Evolutionary conservation across 2,329 filamentous ascomycete genomes (phyloP).

Genomic region (Claviceps africana): DNA sequence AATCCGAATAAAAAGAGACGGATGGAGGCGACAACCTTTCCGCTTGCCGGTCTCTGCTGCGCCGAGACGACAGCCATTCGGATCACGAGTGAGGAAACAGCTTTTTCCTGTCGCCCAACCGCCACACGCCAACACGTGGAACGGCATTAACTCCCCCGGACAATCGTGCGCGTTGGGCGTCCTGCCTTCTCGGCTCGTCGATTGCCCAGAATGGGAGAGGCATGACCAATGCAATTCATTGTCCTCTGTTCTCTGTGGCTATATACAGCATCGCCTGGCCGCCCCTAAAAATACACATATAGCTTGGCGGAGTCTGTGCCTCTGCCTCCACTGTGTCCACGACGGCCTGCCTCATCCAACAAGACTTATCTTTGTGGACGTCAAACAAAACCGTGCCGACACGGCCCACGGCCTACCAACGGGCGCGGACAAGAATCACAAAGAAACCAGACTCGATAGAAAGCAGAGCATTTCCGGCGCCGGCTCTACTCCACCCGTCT

Average conservation of each 20-base stretch:
- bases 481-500: neutral
- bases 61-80: neutral
- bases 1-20: neutral
- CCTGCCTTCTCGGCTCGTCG: neutral
- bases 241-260: neutral
- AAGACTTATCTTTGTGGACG: neutral
- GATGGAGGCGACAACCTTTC: neutral
- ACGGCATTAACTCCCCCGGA: slow-evolving; percentile 1
- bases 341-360: neutral
- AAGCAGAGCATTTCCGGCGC: neutral
- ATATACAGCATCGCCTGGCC: slow-evolving; percentile 1
- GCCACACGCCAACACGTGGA: slow-evolving; percentile 5
- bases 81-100: neutral
- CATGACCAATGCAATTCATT: neutral
- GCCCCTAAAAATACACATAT: neutral
- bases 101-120: slow-evolving; percentile 2
- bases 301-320: neutral
- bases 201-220: neutral
- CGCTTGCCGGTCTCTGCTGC: neutral
- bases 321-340: neutral
- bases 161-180: slow-evolving; percentile 3
- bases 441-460: neutral
- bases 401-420: neutral
- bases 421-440: neutral
- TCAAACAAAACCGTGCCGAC: neutral